These are phyloP conservation scores for Penicillium frequentans DNA, from an alignment of 2,329 filamentous ascomycete species.

Conservation along the genomic window DNA sequence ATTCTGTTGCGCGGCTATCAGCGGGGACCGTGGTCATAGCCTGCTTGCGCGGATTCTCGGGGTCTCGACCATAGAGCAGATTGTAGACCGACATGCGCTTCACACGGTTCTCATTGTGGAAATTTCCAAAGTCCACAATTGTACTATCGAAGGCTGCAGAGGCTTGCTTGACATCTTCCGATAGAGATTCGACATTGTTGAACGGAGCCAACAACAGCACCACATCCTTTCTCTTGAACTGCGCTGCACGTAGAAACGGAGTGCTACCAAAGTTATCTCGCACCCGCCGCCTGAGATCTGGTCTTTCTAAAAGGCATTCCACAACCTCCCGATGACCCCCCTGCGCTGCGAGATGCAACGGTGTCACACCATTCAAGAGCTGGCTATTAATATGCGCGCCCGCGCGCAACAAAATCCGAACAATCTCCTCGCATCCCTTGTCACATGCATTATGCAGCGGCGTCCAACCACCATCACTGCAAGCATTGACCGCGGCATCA, in stretches of 20 bases:
- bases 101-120: slow-evolving; percentile 46
- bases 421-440: slow-evolving; percentile 48
- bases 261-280: slow-evolving; percentile 43
- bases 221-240: slow-evolving; percentile 40
- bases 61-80: slow-evolving; percentile 53
- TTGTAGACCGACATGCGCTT: slow-evolving; percentile 52
- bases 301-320: slow-evolving; percentile 33
- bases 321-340: slow-evolving; percentile 40
- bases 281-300: slow-evolving; percentile 32
- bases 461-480: slow-evolving; percentile 54
- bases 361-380: slow-evolving; percentile 39
- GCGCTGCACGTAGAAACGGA: slow-evolving; percentile 41
- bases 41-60: slow-evolving; percentile 46
- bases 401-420: slow-evolving; percentile 43
- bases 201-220: slow-evolving; percentile 37
- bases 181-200: slow-evolving; percentile 37
- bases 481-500: slow-evolving; percentile 49
- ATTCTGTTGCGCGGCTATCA: slow-evolving; percentile 49
- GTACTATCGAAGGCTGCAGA: slow-evolving; percentile 54
- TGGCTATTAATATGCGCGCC: slow-evolving; percentile 40
- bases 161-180: slow-evolving; percentile 44
- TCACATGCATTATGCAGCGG: slow-evolving; percentile 56
- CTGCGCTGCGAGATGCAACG: slow-evolving; percentile 43
- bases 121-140: slow-evolving; percentile 54
- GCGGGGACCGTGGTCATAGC: slow-evolving; percentile 49